phyloP scores from a whole-genome alignment of 2,329 filamentous ascomycete species.

The Epichloe elymi region DNA sequence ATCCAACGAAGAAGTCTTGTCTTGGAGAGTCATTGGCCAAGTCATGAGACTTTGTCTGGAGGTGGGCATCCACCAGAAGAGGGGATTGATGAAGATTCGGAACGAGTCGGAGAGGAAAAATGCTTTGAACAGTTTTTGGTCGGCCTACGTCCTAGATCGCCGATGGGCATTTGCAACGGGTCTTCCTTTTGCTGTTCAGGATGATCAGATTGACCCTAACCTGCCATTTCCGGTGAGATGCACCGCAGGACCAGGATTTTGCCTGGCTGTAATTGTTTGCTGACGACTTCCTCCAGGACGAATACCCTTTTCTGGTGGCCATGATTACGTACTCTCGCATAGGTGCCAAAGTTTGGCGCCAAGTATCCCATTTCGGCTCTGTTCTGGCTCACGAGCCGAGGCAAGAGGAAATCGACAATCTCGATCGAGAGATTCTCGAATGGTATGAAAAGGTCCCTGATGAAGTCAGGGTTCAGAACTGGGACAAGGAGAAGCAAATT shows the following conservation, averaged over 20 bases:
- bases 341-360: conserved; percentile 75
- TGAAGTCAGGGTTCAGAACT: conserved; percentile 46
- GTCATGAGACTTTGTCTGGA: conserved; percentile 68
- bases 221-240: conserved; percentile 63
- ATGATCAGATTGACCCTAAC: conserved; percentile 70
- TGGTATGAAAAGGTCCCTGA: conserved; percentile 72
- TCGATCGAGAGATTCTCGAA: conserved; percentile 72
- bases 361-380: conserved; percentile 56
- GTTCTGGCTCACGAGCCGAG: conserved; percentile 50
- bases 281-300: conserved; percentile 22
- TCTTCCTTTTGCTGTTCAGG: conserved; percentile 72
- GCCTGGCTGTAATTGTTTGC: neutral
- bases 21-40: conserved; percentile 78
- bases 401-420: conserved; percentile 60
- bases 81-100: conserved; percentile 56
- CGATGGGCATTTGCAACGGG: conserved; percentile 86
- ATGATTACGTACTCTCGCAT: conserved; percentile 81
- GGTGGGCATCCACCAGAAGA: conserved; percentile 68
- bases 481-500: conserved; percentile 36
- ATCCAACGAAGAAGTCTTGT: conserved; percentile 70
- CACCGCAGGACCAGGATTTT: neutral
- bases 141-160: conserved; percentile 71
- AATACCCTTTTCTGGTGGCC: conserved; percentile 58
- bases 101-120: conserved; percentile 55
- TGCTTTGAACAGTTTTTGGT: conserved; percentile 70